A percentile compares a stretch with the other conserved stretches of the same genome.
Evolutionary conservation across 1,284 basidiomycete species (phyloP).

Genomic region (Dichomitus squalens): DNA sequence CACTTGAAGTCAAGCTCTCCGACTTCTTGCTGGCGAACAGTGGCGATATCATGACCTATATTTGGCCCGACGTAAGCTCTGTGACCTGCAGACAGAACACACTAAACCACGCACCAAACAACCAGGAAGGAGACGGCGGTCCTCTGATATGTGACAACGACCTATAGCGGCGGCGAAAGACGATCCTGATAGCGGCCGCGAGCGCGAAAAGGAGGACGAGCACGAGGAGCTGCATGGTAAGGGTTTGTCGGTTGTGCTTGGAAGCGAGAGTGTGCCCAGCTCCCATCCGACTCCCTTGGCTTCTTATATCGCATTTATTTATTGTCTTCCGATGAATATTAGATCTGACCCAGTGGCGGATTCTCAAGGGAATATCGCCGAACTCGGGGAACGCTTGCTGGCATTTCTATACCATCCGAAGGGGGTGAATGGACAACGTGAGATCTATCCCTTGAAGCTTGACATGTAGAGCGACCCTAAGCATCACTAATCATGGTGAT

Average conservation of each 20-base stretch:
- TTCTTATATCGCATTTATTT: background rate
- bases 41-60: conserved; percentile 21
- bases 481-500: no score
- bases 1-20: conserved; percentile 28
- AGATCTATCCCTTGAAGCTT: background rate
- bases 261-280: no score
- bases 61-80: background rate
- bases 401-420: background rate
- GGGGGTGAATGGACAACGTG: background rate
- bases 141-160: conserved; percentile 25
- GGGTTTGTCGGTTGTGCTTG: background rate
- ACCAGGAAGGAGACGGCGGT: conserved; percentile 7
- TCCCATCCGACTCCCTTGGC: background rate
- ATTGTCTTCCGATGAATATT: no score
- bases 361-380: no score
- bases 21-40: conserved; percentile 21
- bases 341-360: background rate
- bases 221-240: conserved; percentile 1
- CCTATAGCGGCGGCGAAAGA: conserved; percentile 7
- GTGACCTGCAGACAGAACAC: background rate
- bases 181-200: background rate
- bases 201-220: background rate
- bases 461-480: no score
- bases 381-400: no score
- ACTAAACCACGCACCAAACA: background rate